A percentile compares a stretch with the other conserved stretches of the same genome.
Evolutionary conservation across 352 stramenopile species (phyloP).

Genomic region (Pythium chondricola): DNA sequence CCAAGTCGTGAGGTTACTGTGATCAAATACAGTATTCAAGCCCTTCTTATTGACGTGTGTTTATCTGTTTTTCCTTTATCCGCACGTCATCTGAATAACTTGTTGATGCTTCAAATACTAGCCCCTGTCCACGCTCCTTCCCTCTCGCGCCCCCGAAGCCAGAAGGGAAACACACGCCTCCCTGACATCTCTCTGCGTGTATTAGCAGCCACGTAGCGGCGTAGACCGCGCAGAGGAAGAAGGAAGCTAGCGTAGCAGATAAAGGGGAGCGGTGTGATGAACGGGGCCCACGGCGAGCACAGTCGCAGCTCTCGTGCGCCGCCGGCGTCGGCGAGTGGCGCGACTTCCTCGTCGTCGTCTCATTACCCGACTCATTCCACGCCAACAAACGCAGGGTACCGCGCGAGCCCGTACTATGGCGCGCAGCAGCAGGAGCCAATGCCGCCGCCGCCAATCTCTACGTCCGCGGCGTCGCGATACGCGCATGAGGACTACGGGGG

Average conservation of each 20-base stretch:
- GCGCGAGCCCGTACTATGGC: conserved; percentile 9
- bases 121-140: too few relatives aligned
- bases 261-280: too few relatives aligned
- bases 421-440: background rate
- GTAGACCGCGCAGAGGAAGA: background rate
- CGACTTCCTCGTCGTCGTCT: background rate
- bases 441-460: conserved; percentile 1
- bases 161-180: too few relatives aligned
- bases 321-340: conserved; percentile 1
- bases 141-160: too few relatives aligned
- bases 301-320: conserved; percentile 14
- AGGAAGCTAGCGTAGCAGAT: background rate
- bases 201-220: too few relatives aligned
- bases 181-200: too few relatives aligned
- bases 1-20: conserved; percentile 45
- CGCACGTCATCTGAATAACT: too few relatives aligned
- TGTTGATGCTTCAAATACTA: too few relatives aligned
- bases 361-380: conserved; percentile 4
- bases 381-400: conserved; percentile 3
- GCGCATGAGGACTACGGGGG: background rate
- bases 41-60: too few relatives aligned
- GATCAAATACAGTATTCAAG: too few relatives aligned
- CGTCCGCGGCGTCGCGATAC: too few relatives aligned
- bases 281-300: conserved; percentile 10
- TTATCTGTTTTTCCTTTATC: too few relatives aligned